These are phyloP conservation scores for Penicillium sp. DNA, from an alignment of 2,329 filamentous ascomycete species.

Conservation along the genomic window DNA sequence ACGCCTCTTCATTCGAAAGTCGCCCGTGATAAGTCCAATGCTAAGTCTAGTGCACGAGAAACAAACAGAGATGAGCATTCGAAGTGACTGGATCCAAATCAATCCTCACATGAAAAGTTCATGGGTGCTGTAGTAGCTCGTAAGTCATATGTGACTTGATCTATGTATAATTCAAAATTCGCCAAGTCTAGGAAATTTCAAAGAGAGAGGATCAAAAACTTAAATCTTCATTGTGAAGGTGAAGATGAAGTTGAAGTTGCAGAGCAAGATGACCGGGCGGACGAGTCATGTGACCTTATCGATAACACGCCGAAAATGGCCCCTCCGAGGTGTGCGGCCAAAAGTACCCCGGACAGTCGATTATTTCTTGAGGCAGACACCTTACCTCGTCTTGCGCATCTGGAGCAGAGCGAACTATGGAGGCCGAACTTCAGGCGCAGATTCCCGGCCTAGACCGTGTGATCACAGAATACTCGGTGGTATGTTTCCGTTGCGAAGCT, in stretches of 20 bases:
- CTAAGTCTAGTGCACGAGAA: not conserved
- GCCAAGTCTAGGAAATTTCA: not conserved
- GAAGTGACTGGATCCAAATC: not conserved
- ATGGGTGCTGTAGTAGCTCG: not conserved
- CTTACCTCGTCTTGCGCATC: not conserved
- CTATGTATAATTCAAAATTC: not conserved
- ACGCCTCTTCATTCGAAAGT: slow-evolving; percentile 9
- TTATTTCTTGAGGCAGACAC: slow-evolving; percentile 7
- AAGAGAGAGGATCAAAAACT: not conserved
- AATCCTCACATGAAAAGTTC: not conserved
- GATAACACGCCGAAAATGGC: slow-evolving; percentile 25
- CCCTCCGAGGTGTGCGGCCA: slow-evolving; percentile 5
- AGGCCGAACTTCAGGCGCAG: slow-evolving; percentile 78
- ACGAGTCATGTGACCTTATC: slow-evolving; percentile 24
- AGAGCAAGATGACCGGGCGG: not conserved
- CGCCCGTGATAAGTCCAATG: not conserved
- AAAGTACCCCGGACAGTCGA: slow-evolving; percentile 16
- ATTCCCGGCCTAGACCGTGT: slow-evolving; percentile 85
- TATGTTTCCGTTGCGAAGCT: slow-evolving; percentile 28
- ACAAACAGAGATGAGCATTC: not conserved
- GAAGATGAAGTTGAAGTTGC: not conserved
- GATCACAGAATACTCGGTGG: slow-evolving; percentile 83
- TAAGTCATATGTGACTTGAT: not conserved
- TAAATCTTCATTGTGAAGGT: no score
- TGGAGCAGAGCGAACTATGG: slow-evolving; percentile 56